These are phyloP conservation scores for Umbilicus rupestris DNA, from an alignment of 164 flowering plant genomes.

Conservation along the genomic window DNA sequence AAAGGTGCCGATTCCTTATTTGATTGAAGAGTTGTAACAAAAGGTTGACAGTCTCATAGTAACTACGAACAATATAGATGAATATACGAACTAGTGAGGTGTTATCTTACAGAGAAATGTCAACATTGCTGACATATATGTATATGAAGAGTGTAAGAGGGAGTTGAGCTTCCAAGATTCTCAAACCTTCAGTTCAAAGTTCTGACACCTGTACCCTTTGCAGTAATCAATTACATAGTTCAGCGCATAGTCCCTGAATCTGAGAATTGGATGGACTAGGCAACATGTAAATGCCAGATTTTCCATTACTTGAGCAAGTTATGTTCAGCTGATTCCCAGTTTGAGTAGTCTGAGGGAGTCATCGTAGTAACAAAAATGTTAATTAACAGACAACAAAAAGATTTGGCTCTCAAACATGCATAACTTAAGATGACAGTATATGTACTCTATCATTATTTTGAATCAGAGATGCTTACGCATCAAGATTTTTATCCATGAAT, in stretches of 20 bases:
- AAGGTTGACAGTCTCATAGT: not conserved
- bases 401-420: not conserved
- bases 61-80: not conserved
- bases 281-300: constrained; percentile 24
- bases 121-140: not conserved
- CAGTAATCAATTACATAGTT: constrained; percentile 48
- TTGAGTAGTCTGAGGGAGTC: constrained; percentile 52
- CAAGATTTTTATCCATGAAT: not conserved
- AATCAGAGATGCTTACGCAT: not conserved
- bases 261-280: constrained; percentile 28
- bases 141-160: not conserved
- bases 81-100: not conserved
- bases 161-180: not conserved
- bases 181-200: constrained; percentile 5
- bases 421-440: not conserved
- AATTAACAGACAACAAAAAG: not conserved
- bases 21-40: not conserved
- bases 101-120: constrained; percentile 8
- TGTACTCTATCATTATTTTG: not conserved
- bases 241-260: constrained; percentile 50
- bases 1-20: not conserved
- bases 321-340: constrained; percentile 43
- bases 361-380: not conserved
- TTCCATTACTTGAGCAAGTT: constrained; percentile 61
- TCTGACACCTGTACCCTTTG: not conserved